phyloP scores from a whole-genome alignment of 495 filamentous ascomycete species.

The Lophiotrema nucula region DNA sequence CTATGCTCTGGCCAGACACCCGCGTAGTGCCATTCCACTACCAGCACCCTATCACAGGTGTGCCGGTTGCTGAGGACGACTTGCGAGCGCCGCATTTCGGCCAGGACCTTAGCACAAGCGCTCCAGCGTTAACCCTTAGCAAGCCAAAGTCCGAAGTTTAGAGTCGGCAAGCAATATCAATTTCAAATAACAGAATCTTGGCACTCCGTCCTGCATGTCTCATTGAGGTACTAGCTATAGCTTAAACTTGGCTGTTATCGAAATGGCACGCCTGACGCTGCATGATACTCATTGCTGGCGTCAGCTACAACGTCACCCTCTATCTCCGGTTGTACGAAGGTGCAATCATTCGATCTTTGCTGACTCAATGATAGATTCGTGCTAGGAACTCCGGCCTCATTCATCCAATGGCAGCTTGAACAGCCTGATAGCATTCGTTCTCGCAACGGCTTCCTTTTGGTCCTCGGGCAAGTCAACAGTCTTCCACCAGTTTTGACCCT shows the following conservation, averaged over 20 bases:
- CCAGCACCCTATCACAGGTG: constrained; percentile 53
- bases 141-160: constrained; percentile 25
- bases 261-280: no score
- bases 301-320: no score
- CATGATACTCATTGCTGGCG: no score
- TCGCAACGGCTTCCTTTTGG: constrained; percentile 28
- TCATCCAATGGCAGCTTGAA: constrained; percentile 27
- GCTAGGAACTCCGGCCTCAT: background rate
- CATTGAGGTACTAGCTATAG: no score
- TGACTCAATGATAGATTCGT: no score
- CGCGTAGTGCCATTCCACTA: constrained; percentile 58
- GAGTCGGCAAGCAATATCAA: constrained; percentile 2
- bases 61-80: constrained; percentile 45
- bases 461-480: constrained; percentile 21
- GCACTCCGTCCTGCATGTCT: background rate
- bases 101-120: constrained; percentile 40
- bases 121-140: constrained; percentile 46
- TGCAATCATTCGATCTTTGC: no score
- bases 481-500: constrained; percentile 29
- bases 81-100: constrained; percentile 51
- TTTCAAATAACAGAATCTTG: background rate
- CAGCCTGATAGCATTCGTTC: constrained; percentile 22
- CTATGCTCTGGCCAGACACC: constrained; percentile 56
- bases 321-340: no score
- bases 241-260: no score